Conservation (phyloP, 2,329 filamentous ascomycete genomes). For the Curvularia hawaiiensis region DNA sequence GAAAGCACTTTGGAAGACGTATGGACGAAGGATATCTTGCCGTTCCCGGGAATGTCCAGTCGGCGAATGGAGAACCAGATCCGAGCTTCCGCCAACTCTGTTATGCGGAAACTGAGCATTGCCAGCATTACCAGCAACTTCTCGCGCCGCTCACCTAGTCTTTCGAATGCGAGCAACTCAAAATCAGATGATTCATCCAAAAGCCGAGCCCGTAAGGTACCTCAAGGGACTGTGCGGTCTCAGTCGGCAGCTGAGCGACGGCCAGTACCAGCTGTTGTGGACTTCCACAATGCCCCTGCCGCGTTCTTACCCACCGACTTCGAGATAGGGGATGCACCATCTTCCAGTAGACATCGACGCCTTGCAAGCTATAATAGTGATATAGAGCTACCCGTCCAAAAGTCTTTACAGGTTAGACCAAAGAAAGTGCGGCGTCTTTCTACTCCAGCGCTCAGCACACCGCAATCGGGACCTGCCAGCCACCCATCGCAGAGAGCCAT, state of each 20-base stretch:
- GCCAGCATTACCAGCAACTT: constrained; percentile 80
- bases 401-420: constrained; percentile 24
- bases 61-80: constrained; percentile 73
- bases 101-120: constrained; percentile 87
- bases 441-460: constrained; percentile 37
- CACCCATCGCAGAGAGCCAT: constrained; percentile 21
- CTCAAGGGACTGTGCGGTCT: constrained; percentile 33
- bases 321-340: constrained; percentile 44
- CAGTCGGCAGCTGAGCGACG: constrained; percentile 34
- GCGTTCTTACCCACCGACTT: constrained; percentile 57
- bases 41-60: constrained; percentile 79
- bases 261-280: constrained; percentile 44
- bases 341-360: constrained; percentile 34
- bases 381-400: constrained; percentile 31
- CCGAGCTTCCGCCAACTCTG: constrained; percentile 77
- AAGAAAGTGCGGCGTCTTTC: constrained; percentile 41
- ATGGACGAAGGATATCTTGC: constrained; percentile 81
- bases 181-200: constrained; percentile 44
- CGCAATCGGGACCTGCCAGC: constrained; percentile 32
- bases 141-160: constrained; percentile 70
- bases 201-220: constrained; percentile 33
- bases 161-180: constrained; percentile 50
- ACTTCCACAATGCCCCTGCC: constrained; percentile 55
- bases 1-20: constrained; percentile 77
- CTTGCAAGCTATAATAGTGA: constrained; percentile 34